These are phyloP conservation scores for Pichia californica DNA, from an alignment of 805 yeast species.

Conservation along the genomic window DNA sequence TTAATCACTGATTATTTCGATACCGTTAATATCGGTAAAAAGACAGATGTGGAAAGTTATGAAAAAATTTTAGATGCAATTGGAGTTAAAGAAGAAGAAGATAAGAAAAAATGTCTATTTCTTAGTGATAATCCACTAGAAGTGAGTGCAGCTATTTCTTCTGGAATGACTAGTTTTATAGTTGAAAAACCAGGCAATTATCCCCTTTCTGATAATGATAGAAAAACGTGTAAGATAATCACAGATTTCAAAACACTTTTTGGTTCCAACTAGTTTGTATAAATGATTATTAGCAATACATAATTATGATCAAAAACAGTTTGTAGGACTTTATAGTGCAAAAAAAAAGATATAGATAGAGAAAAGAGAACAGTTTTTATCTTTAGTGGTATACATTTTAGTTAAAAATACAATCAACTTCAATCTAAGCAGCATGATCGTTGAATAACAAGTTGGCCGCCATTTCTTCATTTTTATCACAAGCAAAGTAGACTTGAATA, in stretches of 20 bases:
- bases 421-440: constrained; percentile 36
- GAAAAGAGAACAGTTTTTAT: too few relatives aligned
- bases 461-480: constrained; percentile 95
- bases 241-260: constrained; percentile 19
- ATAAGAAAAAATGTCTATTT: constrained; percentile 42
- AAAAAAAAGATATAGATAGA: background rate
- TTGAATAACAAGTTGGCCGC: constrained; percentile 88
- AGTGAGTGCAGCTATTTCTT: constrained; percentile 63
- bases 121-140: constrained; percentile 78
- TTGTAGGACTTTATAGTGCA: too few relatives aligned
- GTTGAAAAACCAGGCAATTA: constrained; percentile 76
- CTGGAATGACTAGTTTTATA: constrained; percentile 53
- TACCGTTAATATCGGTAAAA: constrained; percentile 76
- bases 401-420: background rate
- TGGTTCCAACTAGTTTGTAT: too few relatives aligned
- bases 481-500: constrained; percentile 92
- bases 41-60: constrained; percentile 54
- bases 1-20: constrained; percentile 69
- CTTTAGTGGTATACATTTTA: constrained; percentile 2
- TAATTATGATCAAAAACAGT: too few relatives aligned
- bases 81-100: constrained; percentile 16
- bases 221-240: constrained; percentile 21
- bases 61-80: constrained; percentile 38
- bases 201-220: constrained; percentile 35
- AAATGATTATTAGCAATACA: too few relatives aligned